A percentile compares a stretch with the other conserved stretches of the same genome.
These are phyloP conservation scores for Leishmania amazonensis DNA, from an alignment of 208 protist genomes.

Conservation along the genomic window DNA sequence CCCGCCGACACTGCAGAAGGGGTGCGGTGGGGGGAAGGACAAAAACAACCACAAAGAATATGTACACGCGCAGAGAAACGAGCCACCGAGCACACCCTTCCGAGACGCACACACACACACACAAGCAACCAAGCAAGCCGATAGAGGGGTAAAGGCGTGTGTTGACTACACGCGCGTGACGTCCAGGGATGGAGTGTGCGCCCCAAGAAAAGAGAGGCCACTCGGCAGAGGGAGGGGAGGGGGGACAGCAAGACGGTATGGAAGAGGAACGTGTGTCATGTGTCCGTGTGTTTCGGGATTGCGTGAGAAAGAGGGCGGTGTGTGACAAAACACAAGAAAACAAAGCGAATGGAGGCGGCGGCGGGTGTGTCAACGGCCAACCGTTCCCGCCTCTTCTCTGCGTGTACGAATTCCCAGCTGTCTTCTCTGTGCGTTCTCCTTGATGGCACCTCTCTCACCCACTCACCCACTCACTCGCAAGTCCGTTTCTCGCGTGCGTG, in stretches of 20 bases:
- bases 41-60: too few relatives aligned
- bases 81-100: too few relatives aligned
- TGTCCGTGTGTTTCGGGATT: background rate
- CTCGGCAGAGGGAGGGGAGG: background rate
- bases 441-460: background rate
- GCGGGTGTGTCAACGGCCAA: background rate
- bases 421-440: background rate
- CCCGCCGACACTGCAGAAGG: too few relatives aligned
- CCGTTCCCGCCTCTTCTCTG: background rate
- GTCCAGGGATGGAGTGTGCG: background rate
- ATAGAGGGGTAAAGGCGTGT: background rate
- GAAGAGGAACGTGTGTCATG: background rate
- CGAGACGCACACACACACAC: background rate
- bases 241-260: background rate
- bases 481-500: background rate
- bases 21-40: background rate
- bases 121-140: background rate
- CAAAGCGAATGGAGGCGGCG: background rate
- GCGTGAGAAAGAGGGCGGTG: background rate
- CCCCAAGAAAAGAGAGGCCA: background rate
- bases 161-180: background rate
- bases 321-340: background rate
- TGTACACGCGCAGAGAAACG: background rate
- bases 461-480: background rate
- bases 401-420: background rate